Conservation (phyloP, 1,284 basidiomycete species). For the Spongiforma sp. region DNA sequence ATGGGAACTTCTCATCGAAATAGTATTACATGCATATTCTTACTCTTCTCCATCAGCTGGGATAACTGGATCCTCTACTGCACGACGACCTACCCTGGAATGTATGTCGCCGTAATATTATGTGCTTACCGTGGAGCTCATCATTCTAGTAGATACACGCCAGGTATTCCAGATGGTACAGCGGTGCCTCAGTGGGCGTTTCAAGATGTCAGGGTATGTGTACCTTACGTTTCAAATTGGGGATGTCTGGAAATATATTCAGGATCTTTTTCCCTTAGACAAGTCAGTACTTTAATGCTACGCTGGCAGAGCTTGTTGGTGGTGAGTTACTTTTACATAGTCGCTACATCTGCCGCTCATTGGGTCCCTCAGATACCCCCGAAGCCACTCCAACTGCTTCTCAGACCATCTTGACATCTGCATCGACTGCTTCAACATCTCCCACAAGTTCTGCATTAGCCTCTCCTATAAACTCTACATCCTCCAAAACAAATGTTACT, state of each 20-base stretch:
- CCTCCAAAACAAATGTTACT: slow-evolving; percentile 15
- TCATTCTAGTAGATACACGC: slow-evolving; percentile 21
- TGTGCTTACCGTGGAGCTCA: slow-evolving; percentile 6
- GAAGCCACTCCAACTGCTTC: slow-evolving; percentile 30
- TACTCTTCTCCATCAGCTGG: slow-evolving; percentile 31
- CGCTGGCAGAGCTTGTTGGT: slow-evolving; percentile 26
- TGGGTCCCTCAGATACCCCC: slow-evolving; percentile 27
- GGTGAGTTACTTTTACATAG: slow-evolving; percentile 22
- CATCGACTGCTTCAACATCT: slow-evolving; percentile 8
- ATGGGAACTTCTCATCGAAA: neutral
- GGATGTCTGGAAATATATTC: neutral
- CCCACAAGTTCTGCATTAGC: slow-evolving; percentile 3
- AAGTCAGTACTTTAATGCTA: slow-evolving; percentile 21
- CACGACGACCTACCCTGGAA: slow-evolving; percentile 17
- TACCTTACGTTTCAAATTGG: neutral
- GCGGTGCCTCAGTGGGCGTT: slow-evolving; percentile 39
- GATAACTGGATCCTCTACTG: slow-evolving; percentile 32
- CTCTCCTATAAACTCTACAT: neutral
- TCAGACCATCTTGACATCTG: slow-evolving; percentile 17
- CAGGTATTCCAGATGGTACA: slow-evolving; percentile 32
- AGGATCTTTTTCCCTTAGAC: slow-evolving; percentile 22
- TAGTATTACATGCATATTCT: neutral
- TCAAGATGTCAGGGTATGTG: slow-evolving; percentile 35
- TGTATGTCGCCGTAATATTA: slow-evolving; percentile 18
- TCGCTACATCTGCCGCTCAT: neutral